Percentiles rank a stretch among this genome's conserved stretches.
Conservation (phyloP, 768 basidiomycete genomes). For the Agrocybe praecox region DNA sequence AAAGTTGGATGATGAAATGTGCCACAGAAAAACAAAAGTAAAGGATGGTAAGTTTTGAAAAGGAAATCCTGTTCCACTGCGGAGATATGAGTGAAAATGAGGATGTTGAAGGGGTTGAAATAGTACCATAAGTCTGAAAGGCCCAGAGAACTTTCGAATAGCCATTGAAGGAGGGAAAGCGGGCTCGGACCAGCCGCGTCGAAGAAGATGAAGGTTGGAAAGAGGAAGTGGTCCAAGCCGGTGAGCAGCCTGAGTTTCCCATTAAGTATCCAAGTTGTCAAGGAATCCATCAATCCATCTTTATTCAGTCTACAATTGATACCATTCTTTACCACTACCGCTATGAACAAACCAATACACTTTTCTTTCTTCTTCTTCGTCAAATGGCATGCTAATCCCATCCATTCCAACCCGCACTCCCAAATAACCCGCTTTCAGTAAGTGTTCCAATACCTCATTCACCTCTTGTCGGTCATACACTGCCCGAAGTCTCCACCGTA, state of each 20-base stretch:
- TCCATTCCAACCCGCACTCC: conserved; percentile 28
- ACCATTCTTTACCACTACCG: conserved; percentile 59
- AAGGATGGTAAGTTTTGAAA: conserved; percentile 62
- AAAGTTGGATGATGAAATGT: conserved; percentile 69
- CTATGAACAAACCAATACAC: conserved; percentile 56
- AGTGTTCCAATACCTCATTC: conserved; percentile 56
- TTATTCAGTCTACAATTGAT: conserved; percentile 45
- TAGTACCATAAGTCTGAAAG: conserved; percentile 23
- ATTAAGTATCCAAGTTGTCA: conserved; percentile 16
- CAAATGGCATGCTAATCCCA: conserved; percentile 34
- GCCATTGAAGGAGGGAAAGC: background rate
- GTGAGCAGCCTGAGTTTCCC: background rate
- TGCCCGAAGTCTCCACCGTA: conserved; percentile 69
- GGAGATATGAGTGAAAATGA: conserved; percentile 2
- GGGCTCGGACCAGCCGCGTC: background rate
- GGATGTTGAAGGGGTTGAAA: background rate
- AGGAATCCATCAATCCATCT: conserved; percentile 17
- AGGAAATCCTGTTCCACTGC: conserved; percentile 72
- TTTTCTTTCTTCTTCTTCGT: conserved; percentile 52
- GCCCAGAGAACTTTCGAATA: conserved; percentile 21
- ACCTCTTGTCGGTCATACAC: conserved; percentile 81
- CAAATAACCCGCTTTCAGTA: conserved; percentile 56
- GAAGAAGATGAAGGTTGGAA: conserved; percentile 1
- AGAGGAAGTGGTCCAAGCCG: conserved; percentile 11
- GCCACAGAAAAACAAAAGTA: conserved; percentile 70